These are phyloP conservation scores for Abelmoschus esculentus DNA, from an alignment of 345 rosid genomes.

Conservation along the genomic window DNA sequence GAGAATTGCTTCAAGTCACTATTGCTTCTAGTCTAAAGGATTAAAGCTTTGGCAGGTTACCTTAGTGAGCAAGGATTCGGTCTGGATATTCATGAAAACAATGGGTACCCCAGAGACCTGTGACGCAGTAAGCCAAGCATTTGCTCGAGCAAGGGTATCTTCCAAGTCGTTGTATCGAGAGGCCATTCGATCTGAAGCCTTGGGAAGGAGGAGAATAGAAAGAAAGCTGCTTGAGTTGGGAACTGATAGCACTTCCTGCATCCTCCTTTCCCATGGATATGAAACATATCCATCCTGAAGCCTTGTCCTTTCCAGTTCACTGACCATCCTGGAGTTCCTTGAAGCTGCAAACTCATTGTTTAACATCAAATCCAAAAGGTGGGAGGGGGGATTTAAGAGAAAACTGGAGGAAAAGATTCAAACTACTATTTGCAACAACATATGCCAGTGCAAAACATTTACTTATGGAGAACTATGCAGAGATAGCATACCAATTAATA, in stretches of 20 bases:
- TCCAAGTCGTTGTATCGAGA: constrained; percentile 86
- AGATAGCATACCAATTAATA: background rate
- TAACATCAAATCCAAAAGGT: background rate
- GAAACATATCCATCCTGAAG: constrained; percentile 92
- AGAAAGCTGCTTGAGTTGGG: constrained; percentile 80
- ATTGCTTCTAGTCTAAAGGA: background rate
- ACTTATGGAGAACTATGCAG: background rate
- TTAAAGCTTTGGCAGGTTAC: constrained; percentile 22
- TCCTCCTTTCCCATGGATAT: constrained; percentile 71
- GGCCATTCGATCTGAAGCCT: constrained; percentile 61
- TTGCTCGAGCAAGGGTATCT: constrained; percentile 94
- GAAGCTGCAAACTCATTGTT: constrained; percentile 42
- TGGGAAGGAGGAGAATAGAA: constrained; percentile 82
- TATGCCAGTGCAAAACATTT: no score
- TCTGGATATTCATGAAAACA: constrained; percentile 85
- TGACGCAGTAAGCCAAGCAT: constrained; percentile 79
- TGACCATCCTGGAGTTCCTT: constrained; percentile 68
- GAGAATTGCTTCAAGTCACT: background rate
- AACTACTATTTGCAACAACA: no score
- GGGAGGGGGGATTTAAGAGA: no score
- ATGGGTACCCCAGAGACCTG: constrained; percentile 77
- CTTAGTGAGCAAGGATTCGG: constrained; percentile 91
- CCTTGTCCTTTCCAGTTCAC: constrained; percentile 56
- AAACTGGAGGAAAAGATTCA: no score
- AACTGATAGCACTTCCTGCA: constrained; percentile 59